Evolutionary conservation across 1,284 basidiomycete species (phyloP).

Genomic region (Trichosporon sp.): DNA sequence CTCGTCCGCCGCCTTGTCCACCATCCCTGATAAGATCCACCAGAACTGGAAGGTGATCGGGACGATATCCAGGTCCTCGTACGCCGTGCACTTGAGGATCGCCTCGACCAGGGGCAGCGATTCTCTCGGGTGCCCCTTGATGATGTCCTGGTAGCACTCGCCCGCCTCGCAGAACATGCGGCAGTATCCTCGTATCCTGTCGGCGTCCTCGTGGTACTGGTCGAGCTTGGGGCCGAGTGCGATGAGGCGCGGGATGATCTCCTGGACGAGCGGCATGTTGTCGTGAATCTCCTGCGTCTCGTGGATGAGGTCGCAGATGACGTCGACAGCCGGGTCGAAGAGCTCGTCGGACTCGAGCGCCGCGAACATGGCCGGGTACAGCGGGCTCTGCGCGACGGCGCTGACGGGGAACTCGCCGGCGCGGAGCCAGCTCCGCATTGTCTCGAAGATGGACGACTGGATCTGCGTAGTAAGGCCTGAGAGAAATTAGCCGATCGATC

Average conservation of each 20-base stretch:
- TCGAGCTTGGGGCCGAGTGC: slow-evolving; percentile 63
- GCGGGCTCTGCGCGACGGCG: slow-evolving; percentile 68
- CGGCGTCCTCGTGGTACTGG: slow-evolving; percentile 65
- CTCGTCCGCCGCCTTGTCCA: slow-evolving; percentile 53
- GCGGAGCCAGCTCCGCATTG: slow-evolving; percentile 79
- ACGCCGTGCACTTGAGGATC: slow-evolving; percentile 88
- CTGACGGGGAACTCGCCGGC: slow-evolving; percentile 74
- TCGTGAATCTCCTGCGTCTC: slow-evolving; percentile 98
- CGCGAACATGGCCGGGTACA: slow-evolving; percentile 79
- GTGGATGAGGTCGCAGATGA: slow-evolving; percentile 90
- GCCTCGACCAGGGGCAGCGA: slow-evolving; percentile 93
- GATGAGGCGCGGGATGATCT: slow-evolving; percentile 78
- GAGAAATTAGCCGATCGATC: not conserved
- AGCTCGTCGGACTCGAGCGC: slow-evolving; percentile 77
- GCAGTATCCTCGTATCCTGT: slow-evolving; percentile 84
- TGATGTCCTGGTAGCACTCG: slow-evolving; percentile 86
- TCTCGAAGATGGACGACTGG: slow-evolving; percentile 82
- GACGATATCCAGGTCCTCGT: slow-evolving; percentile 91
- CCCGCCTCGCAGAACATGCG: slow-evolving; percentile 93
- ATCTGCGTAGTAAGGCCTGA: slow-evolving; percentile 76
- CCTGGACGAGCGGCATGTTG: slow-evolving; percentile 81
- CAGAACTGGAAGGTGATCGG: slow-evolving; percentile 98
- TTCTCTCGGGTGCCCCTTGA: slow-evolving; percentile 80
- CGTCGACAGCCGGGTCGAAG: slow-evolving; percentile 88
- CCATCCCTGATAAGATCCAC: slow-evolving; percentile 81